Percentiles rank a stretch among this genome's conserved stretches.
These are phyloP conservation scores for Rosa persica DNA, from an alignment of 306 rosid species.

Conservation along the genomic window DNA sequence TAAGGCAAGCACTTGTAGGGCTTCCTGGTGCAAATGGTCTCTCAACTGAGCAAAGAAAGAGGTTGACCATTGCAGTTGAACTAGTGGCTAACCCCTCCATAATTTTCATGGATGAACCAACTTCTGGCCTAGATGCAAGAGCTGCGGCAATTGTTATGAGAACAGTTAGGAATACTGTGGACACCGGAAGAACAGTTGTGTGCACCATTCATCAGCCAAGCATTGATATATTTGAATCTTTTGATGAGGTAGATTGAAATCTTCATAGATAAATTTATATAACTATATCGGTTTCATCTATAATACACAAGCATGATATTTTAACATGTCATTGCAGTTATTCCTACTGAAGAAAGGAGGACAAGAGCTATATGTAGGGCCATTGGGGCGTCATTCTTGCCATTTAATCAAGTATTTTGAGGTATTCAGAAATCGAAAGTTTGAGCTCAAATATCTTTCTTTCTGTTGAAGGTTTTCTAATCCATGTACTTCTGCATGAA, in stretches of 20 bases:
- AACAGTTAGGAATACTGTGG: slow-evolving; percentile 63
- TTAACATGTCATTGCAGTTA: slow-evolving; percentile 17
- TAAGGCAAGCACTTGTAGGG: slow-evolving; percentile 53
- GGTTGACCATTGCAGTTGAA: slow-evolving; percentile 64
- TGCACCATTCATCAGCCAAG: slow-evolving; percentile 75
- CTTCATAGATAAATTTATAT: neutral
- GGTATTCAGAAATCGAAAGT: neutral
- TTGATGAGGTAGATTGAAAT: slow-evolving; percentile 48
- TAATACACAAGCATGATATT: neutral
- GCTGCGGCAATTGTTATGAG: slow-evolving; percentile 73
- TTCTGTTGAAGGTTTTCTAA: neutral
- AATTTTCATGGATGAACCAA: slow-evolving; percentile 76
- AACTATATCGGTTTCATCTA: neutral
- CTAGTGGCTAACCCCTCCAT: slow-evolving; percentile 66
- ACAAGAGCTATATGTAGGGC: slow-evolving; percentile 17
- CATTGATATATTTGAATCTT: slow-evolving; percentile 65
- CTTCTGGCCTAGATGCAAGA: slow-evolving; percentile 67
- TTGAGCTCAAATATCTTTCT: neutral
- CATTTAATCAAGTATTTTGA: slow-evolving; percentile 23
- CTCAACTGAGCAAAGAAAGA: slow-evolving; percentile 64
- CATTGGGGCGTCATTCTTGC: slow-evolving; percentile 21
- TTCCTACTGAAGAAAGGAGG: slow-evolving; percentile 25
- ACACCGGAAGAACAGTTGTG: slow-evolving; percentile 68
- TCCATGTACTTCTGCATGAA: neutral
- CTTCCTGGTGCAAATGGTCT: slow-evolving; percentile 59